Base-by-base conservation (phyloP, 129 eudicot species). In the Flaveria brownii region DNA sequence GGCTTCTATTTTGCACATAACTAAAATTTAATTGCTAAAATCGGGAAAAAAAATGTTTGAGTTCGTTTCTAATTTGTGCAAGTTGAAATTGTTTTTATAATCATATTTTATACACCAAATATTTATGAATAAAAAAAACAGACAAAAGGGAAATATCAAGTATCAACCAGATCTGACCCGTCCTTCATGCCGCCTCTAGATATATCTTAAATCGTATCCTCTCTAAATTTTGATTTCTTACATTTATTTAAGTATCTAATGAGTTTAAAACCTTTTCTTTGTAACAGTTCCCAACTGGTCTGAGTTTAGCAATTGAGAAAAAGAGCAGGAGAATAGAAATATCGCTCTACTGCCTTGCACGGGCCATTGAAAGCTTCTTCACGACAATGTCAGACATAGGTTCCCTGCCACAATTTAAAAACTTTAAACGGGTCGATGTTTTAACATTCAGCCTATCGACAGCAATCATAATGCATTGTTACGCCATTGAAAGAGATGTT, bases 361-460 rank as follows among this genome's bases (percentile, higher is more conserved):
- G 99, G 45, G 99, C 99, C 52, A 86, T 95, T 0, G 99, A 95
- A 81, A 95, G 97, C 85, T 95, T 95, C 87, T 89, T 95, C 86
- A 91, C 96, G 23, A 91, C 97, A 84, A 91, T 95, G 96, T 90
- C 93, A 0, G 99, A 89, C 12, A 74, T 78, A 42, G 97, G 97
- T 50, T 91, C 86, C 78, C 78, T 95, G 80, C 99, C 99, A 12
- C 83, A 78, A n/a, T 72, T 91, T 0, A 79, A 79, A 64, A 84
- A 81, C 39, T 74, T 91, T 9, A 95, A 85, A 82, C 84, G 99
- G 83, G 89, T 88, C 14, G 99, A 95, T 72, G 99, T 95, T 30
- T 79, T 86, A 60, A 82, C 89, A 28, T 95, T 95, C 74, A 95
- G 99, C 94, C 62, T 95, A 42, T 91, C 99, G 70, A 95, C 99